Evolutionary conservation across 495 filamentous ascomycete genomes (phyloP).

Genomic region (Penicillium canariense): DNA sequence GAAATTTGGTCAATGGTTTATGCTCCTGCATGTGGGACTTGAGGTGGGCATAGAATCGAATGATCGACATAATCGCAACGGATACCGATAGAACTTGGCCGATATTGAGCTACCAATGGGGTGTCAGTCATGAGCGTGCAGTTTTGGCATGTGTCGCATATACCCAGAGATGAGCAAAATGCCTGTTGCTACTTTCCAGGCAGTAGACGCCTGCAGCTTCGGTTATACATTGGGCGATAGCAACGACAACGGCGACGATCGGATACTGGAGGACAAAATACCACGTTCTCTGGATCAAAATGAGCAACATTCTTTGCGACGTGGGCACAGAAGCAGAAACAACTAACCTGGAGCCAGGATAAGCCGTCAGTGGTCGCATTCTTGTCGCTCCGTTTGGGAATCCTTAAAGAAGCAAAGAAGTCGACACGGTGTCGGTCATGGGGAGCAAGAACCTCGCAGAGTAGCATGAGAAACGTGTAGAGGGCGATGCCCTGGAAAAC

Average conservation of each 20-base stretch:
- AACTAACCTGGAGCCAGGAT: constrained; percentile 20
- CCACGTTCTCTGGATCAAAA: constrained; percentile 22
- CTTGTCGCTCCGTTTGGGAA: constrained; percentile 12
- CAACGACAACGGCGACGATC: constrained; percentile 23
- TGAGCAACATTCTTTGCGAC: neutral
- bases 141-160: neutral
- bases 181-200: constrained; percentile 19
- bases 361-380: constrained; percentile 14
- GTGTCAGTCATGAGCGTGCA: neutral
- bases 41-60: constrained; percentile 26
- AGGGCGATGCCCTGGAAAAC: constrained; percentile 33
- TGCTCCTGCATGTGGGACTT: constrained; percentile 21
- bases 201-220: constrained; percentile 30
- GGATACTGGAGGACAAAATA: constrained; percentile 32
- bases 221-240: constrained; percentile 30
- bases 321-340: neutral
- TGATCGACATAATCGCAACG: constrained; percentile 22
- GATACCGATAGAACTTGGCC: constrained; percentile 23
- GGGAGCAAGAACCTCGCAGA: constrained; percentile 31
- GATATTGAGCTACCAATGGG: constrained; percentile 22
- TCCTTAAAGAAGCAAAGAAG: constrained; percentile 24
- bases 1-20: constrained; percentile 28
- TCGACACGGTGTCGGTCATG: constrained; percentile 14
- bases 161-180: constrained; percentile 41
- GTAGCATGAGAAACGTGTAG: constrained; percentile 30